These are phyloP conservation scores for Ilex paraguariensis DNA, from an alignment of 305 asterid species.

Conservation along the genomic window DNA sequence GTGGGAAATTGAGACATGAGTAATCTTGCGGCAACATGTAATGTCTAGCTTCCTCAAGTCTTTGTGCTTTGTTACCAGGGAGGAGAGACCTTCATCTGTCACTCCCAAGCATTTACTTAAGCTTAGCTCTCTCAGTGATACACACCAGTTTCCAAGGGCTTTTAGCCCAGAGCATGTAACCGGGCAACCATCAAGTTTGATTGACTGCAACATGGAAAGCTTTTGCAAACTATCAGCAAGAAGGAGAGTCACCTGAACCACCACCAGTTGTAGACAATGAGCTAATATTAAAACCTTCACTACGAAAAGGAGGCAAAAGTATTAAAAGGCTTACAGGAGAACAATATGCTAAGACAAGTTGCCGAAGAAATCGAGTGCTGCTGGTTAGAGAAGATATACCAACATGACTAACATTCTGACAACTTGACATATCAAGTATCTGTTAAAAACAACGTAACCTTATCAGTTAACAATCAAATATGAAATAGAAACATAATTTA, in stretches of 20 bases:
- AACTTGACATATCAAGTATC: slow-evolving; percentile 83
- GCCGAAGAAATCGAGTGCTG: slow-evolving; percentile 52
- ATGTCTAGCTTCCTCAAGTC: slow-evolving; percentile 73
- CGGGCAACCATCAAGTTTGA: slow-evolving; percentile 81
- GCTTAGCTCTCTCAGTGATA: slow-evolving; percentile 69
- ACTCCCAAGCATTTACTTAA: slow-evolving; percentile 87
- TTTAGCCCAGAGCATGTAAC: slow-evolving; percentile 77
- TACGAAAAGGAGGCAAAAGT: slow-evolving; percentile 4
- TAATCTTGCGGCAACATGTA: slow-evolving; percentile 89
- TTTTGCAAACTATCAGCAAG: slow-evolving; percentile 75
- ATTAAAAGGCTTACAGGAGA: slow-evolving; percentile 56
- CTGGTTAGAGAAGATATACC: slow-evolving; percentile 75
- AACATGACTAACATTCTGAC: slow-evolving; percentile 70
- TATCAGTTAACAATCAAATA: slow-evolving; percentile 9
- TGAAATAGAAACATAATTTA: not conserved
- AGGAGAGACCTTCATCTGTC: slow-evolving; percentile 84
- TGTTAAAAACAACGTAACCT: slow-evolving; percentile 11
- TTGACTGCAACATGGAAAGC: slow-evolving; percentile 61
- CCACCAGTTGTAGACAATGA: slow-evolving; percentile 11
- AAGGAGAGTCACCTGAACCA: slow-evolving; percentile 73
- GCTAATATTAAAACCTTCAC: slow-evolving; percentile 1
- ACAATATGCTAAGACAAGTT: slow-evolving; percentile 65
- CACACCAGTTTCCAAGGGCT: slow-evolving; percentile 74
- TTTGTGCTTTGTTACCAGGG: slow-evolving; percentile 56
- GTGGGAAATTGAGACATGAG: slow-evolving; percentile 59